A percentile compares a stretch with the other conserved stretches of the same genome.
These are phyloP conservation scores for Quercus gilva DNA, from an alignment of 306 rosid genomes.

Conservation along the genomic window DNA sequence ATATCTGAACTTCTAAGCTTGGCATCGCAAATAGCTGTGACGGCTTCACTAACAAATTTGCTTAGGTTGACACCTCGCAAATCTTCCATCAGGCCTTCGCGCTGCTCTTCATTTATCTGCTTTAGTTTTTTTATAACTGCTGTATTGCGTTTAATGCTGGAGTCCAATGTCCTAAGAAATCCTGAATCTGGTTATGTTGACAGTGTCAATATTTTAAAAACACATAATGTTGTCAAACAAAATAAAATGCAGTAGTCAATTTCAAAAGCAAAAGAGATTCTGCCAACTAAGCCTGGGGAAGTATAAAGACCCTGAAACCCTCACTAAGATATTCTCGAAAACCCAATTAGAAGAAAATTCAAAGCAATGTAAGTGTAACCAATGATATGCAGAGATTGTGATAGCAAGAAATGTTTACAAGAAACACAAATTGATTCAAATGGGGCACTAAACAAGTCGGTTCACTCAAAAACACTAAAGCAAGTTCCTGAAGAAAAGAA, in stretches of 20 bases:
- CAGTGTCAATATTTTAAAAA: conserved; percentile 9
- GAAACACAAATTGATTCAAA: not conserved
- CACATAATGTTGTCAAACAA: not conserved
- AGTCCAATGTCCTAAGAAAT: conserved; percentile 86
- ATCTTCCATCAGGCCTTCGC: conserved; percentile 86
- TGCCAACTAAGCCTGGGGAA: not conserved
- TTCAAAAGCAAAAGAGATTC: not conserved
- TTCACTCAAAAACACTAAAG: not conserved
- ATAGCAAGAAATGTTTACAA: not conserved
- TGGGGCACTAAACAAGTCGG: not conserved
- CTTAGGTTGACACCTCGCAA: conserved; percentile 84
- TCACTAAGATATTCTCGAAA: not conserved
- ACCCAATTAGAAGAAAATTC: not conserved
- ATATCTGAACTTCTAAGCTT: conserved; percentile 89
- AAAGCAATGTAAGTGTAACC: not conserved
- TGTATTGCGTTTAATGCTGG: conserved; percentile 95
- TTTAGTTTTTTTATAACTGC: conserved; percentile 93
- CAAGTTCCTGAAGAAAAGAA: too few relatives aligned
- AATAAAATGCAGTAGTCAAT: not conserved
- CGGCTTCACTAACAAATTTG: conserved; percentile 99
- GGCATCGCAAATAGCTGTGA: conserved; percentile 91
- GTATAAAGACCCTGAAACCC: not conserved
- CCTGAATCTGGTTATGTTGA: conserved; percentile 59
- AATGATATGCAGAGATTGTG: not conserved
- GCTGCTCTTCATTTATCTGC: conserved; percentile 96